Base-by-base conservation (phyloP, 208 protist genomes). In the Herpetomonas samuelpessoai region DNA sequence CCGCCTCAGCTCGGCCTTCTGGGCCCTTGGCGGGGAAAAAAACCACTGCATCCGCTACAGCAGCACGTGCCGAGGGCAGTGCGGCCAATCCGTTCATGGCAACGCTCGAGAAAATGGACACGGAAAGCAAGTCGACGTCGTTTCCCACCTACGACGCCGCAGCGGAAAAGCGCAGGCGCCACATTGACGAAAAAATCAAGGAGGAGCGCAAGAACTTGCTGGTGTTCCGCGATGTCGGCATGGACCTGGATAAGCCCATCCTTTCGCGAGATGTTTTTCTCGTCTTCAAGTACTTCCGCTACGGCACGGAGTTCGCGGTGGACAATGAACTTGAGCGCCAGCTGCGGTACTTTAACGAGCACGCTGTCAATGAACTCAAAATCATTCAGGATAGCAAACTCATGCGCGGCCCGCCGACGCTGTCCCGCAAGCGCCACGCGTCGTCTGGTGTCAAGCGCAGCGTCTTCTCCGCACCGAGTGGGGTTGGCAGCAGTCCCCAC, bases 291-390 rank as follows among this genome's bases (percentile, higher is more conserved):
- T 95, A 95, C 62, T 95, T 95, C 49, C 73, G 79, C 1, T 91
- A 92, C 61, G 88, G 88, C 16, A 77, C 72, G 26, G 88, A 95
- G 66, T 95, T 91, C 60, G 88, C 88, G 18, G 71, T 95, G 3
- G 88, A 95, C 57, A 95, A 95, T 46, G 88, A 95, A 38, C 66
- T 95, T 1, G 88, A 95, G 74, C 76, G 88, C 2, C 88, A 91
- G 83, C 56, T 95, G 28, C 85, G 88, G 21, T 95, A 95, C 68
- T 95, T 92, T 64, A 95, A 95, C 52, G 88, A 95, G 57, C 83
- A 95, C 63, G 85, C 88, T 1, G 74, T 90, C 41, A 91, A 92
- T 52, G 84, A 95, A 39, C 62, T 95, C 2, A 95, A 95, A 62
- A 92, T 95, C 27, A 95, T 92, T 54, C 80, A 92, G 41, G 77